Evolutionary conservation across 2,329 filamentous ascomycete species (phyloP).

Genomic region (Ambrosiella beaveri): DNA sequence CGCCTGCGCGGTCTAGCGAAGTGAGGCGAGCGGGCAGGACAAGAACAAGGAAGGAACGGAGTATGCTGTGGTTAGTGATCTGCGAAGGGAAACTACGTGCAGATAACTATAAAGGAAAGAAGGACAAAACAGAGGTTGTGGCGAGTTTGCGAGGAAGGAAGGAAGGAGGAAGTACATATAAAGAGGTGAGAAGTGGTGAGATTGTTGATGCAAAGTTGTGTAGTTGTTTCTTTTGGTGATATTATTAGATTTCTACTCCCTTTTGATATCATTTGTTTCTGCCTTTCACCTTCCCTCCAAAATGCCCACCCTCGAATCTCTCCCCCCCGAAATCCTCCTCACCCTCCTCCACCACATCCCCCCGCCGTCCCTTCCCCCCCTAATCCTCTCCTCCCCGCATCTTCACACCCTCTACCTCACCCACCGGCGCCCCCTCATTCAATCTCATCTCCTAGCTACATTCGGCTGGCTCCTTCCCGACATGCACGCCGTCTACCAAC

Average conservation of each 20-base stretch:
- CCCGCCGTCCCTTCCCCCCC: neutral
- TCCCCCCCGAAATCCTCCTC: conserved; percentile 11
- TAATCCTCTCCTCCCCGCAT: conserved; percentile 7
- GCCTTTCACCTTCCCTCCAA: neutral
- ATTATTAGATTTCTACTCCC: neutral
- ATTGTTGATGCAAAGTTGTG: neutral
- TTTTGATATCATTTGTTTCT: neutral
- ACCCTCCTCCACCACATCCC: neutral
- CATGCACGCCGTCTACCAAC: conserved; percentile 7
- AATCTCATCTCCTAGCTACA: conserved; percentile 2
- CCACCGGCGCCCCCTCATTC: conserved; percentile 8
- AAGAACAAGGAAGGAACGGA: too few species aligned
- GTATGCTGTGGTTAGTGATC: neutral
- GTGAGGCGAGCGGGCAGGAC: too few species aligned
- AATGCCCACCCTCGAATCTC: conserved; percentile 2
- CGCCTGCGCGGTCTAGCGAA: too few species aligned
- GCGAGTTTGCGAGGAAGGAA: neutral
- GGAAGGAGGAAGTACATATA: neutral
- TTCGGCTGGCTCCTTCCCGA: conserved; percentile 10
- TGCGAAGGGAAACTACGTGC: neutral
- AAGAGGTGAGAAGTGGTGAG: neutral
- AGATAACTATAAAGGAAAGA: neutral
- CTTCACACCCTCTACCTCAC: conserved; percentile 4
- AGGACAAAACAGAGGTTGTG: neutral
- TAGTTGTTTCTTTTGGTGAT: neutral